These are phyloP conservation scores for Aspergillus fumigatus DNA, from an alignment of 2,329 filamentous ascomycete genomes.

Conservation along the genomic window DNA sequence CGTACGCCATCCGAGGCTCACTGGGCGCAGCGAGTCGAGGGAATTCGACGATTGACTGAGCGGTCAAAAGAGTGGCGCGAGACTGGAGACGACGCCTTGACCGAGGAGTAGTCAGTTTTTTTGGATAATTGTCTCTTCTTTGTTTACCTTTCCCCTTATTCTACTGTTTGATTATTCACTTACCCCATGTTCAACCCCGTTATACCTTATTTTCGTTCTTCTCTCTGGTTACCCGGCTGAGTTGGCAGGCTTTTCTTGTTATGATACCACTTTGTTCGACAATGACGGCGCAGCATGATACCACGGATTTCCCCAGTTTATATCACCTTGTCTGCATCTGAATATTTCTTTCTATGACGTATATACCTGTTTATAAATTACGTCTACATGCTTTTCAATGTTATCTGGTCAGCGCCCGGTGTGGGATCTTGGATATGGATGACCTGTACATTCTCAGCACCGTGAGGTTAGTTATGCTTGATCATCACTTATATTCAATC, in stretches of 20 bases:
- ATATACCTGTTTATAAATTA: slow-evolving; percentile 8
- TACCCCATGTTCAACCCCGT: slow-evolving; percentile 3
- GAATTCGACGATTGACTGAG: slow-evolving; percentile 76
- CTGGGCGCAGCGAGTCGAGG: slow-evolving; percentile 78
- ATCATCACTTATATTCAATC: slow-evolving; percentile 23
- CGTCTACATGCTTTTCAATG: background rate
- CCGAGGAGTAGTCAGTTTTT: slow-evolving; percentile 43
- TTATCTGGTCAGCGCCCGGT: background rate
- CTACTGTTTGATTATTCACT: slow-evolving; percentile 7
- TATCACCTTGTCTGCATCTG: background rate
- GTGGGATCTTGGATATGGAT: background rate
- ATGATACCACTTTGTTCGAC: slow-evolving; percentile 40
- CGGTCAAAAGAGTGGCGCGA: slow-evolving; percentile 90
- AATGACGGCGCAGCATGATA: slow-evolving; percentile 33
- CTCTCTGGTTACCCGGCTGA: background rate
- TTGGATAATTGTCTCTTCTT: slow-evolving; percentile 2
- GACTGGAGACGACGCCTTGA: slow-evolving; percentile 67
- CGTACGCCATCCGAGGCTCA: slow-evolving; percentile 82
- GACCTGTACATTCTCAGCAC: background rate
- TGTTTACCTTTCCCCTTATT: slow-evolving; percentile 6
- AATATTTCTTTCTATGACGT: background rate
- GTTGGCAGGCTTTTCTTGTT: slow-evolving; percentile 14
- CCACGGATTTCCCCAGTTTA: slow-evolving; percentile 19
- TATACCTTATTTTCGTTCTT: slow-evolving; percentile 2
- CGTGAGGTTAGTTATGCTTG: background rate